phyloP scores from a whole-genome alignment of 192 early-diverging fungal species.

The Radiomyces spectabilis region DNA sequence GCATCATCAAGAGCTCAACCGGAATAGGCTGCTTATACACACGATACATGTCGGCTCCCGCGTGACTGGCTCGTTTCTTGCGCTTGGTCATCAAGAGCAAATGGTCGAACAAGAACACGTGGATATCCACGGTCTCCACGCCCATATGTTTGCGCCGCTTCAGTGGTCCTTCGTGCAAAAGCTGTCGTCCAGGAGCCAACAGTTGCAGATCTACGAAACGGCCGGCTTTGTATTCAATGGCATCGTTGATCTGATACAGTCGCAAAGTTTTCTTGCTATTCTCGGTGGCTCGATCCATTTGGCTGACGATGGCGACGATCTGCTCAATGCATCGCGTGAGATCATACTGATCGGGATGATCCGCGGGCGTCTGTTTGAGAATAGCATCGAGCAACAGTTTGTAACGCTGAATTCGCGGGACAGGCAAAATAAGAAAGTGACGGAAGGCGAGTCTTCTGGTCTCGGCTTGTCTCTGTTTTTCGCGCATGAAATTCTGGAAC shows the following conservation, averaged over 20 bases:
- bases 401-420: conserved; percentile 78
- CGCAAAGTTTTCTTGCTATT: neutral
- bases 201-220: conserved; percentile 45
- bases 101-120: conserved; percentile 88
- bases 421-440: conserved; percentile 61
- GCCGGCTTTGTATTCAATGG: conserved; percentile 1
- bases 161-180: conserved; percentile 75
- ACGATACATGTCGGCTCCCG: no score
- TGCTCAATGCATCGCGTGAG: conserved; percentile 22
- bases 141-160: conserved; percentile 22
- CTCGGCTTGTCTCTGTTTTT: conserved; percentile 41
- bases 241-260: conserved; percentile 9
- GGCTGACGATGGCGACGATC: conserved; percentile 1
- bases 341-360: conserved; percentile 66
- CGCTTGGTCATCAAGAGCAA: conserved; percentile 65
- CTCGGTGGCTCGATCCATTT: conserved; percentile 12
- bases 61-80: no score
- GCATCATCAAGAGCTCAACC: no score
- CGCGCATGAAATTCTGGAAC: conserved; percentile 68
- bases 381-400: conserved; percentile 74
- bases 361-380: conserved; percentile 71
- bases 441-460: conserved; percentile 20
- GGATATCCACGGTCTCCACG: conserved; percentile 55
- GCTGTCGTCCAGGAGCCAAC: conserved; percentile 52
- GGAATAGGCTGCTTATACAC: no score